phyloP scores from a whole-genome alignment of 768 basidiomycete species.

The Tylopilus subfusipes region DNA sequence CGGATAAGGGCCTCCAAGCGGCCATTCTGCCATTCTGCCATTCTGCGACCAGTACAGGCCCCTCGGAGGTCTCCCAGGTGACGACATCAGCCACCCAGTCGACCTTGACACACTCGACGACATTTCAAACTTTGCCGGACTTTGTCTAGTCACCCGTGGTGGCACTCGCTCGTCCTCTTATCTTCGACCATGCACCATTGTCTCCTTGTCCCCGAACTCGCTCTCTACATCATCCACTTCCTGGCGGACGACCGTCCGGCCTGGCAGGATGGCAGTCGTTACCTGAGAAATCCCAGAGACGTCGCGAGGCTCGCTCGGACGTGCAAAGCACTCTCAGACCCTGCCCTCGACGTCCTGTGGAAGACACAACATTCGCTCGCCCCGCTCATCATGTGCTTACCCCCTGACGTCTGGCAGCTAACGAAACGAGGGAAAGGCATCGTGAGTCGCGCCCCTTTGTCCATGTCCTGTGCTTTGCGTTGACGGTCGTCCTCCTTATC shows the following conservation, averaged over 20 bases:
- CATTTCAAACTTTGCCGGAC: too few species aligned
- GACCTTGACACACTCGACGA: too few species aligned
- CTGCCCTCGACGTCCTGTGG: conserved; percentile 32
- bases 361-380: conserved; percentile 27
- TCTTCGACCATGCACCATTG: conserved; percentile 25
- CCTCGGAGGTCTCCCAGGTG: background rate
- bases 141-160: too few species aligned
- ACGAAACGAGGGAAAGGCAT: conserved; percentile 16
- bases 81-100: background rate
- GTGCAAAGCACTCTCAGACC: conserved; percentile 27
- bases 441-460: conserved; percentile 16
- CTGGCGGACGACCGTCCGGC: conserved; percentile 20
- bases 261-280: conserved; percentile 16
- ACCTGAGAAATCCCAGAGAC: conserved; percentile 19
- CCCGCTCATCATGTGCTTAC: conserved; percentile 30
- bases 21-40: background rate
- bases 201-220: conserved; percentile 29
- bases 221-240: conserved; percentile 21
- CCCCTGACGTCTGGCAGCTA: conserved; percentile 24
- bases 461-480: background rate
- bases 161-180: too few species aligned
- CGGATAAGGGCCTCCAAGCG: background rate
- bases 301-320: conserved; percentile 29
- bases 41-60: background rate
- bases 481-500: background rate